Evolutionary conservation across 2,329 filamentous ascomycete species (phyloP), one percentile per base, ranked within the genome.

Genomic region (Pseudocercospora eumusae): DNA sequence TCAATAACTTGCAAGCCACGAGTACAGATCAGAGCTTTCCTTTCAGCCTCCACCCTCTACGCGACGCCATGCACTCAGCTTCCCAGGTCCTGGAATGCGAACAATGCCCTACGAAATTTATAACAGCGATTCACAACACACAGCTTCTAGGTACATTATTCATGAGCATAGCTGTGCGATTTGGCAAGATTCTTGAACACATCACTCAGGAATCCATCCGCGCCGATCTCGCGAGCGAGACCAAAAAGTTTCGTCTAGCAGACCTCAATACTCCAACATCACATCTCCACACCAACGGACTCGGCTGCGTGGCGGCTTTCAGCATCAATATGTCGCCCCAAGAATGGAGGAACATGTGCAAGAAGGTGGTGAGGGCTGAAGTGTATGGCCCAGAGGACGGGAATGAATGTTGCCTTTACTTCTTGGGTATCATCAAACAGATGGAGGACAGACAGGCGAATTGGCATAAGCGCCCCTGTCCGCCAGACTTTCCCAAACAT

Each of bases 41-140:
- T 0, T 74, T 73, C 55, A 72, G 78, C 6, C 69, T 82, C 4
- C 68, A 75, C 11, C 73, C 74, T 1, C 71, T 83, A 7, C 77
- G 78, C 23, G 71, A 71, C 60, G 79, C 80, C 23, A 76, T 80
- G 69, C 65, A 61, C n/a, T 75, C 76, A 1, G 73, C 79, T 10
- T 71, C 73, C 4, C 60, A 68, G 11, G 73, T 81, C 4, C 68
- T 81, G 10, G 59, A 70, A 31, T 83, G 81, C 69, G 62, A 70
- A 3, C 65, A 72, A 49, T 83, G 81, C 61, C 79, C 79, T 0
- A 71, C 66, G 8, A 69, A 75, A n/a, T 71, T 73, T 57, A 77
- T 79, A 62, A 75, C 74, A 13, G 78, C 76, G 0, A 74, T 80
- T 4, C 80, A 82, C 60, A 83, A 82, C 64, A 72, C 76, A 0